phyloP scores from a whole-genome alignment of 2,329 filamentous ascomycete genomes.

The Hypocreales sp. region DNA sequence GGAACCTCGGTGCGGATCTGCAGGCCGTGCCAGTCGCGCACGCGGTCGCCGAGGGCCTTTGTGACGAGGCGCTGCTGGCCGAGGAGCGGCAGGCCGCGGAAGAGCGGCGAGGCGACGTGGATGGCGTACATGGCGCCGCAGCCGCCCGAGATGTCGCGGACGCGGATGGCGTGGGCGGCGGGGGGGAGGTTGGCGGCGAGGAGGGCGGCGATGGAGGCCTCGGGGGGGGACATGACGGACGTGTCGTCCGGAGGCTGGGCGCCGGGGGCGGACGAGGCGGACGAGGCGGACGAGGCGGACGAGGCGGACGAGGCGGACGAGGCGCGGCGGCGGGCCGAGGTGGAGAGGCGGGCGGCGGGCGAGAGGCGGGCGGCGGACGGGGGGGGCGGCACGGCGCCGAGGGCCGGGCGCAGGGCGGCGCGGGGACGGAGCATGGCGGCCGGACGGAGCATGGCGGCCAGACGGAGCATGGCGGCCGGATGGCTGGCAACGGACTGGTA shows the following conservation, averaged over 20 bases:
- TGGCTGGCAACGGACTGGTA: too few relatives aligned
- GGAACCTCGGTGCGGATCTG: conserved; percentile 56
- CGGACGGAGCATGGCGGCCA: conserved; percentile 6
- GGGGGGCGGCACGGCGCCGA: not conserved
- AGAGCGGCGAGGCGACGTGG: conserved; percentile 56
- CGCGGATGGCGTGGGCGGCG: conserved; percentile 37
- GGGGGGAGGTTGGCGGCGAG: conserved; percentile 33
- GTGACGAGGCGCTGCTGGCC: conserved; percentile 79
- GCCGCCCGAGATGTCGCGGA: conserved; percentile 69
- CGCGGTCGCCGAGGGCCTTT: conserved; percentile 53
- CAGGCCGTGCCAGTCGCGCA: conserved; percentile 71
- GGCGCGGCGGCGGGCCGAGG: not conserved
- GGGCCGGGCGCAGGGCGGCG: not conserved
- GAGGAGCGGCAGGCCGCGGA: conserved; percentile 55
- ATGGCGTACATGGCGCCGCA: conserved; percentile 83
- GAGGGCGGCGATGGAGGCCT: conserved; percentile 41
- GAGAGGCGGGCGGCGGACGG: not conserved
- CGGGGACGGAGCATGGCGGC: not conserved
- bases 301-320: not conserved
- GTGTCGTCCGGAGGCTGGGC: conserved; percentile 6
- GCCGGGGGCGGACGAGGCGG: conserved; percentile 1
- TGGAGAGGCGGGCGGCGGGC: not conserved
- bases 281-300: conserved; percentile 1
- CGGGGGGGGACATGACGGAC: conserved; percentile 27
- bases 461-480: conserved; percentile 6